A percentile compares a stretch with the other conserved stretches of the same genome.
Evolutionary conservation across 2,329 filamentous ascomycete genomes (phyloP).

Genomic region (Coniella vitis): DNA sequence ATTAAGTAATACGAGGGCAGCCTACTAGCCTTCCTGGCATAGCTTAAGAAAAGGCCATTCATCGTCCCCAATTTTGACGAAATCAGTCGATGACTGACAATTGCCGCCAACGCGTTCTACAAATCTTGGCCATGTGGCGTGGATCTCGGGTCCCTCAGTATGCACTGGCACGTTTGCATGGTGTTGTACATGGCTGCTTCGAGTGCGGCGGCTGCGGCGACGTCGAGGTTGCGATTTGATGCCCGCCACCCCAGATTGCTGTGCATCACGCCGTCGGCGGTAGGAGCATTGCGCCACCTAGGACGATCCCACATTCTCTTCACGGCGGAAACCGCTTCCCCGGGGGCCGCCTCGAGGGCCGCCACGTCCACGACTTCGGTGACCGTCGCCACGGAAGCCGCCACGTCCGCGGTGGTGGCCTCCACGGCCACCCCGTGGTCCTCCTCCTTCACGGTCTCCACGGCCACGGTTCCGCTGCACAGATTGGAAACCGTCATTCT

Average conservation of each 20-base stretch:
- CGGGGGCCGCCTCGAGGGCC: constrained; percentile 31
- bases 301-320: constrained; percentile 22
- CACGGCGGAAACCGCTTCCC: constrained; percentile 23
- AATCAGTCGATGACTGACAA: constrained; percentile 6
- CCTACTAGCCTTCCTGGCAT: constrained; percentile 13
- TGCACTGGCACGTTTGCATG: constrained; percentile 7
- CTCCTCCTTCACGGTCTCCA: constrained; percentile 45
- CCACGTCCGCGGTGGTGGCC: constrained; percentile 43
- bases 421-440: constrained; percentile 38
- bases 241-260: constrained; percentile 1
- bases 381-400: constrained; percentile 38
- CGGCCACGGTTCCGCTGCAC: constrained; percentile 57
- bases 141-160: constrained; percentile 1
- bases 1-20: constrained; percentile 2
- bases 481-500: constrained; percentile 65
- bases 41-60: constrained; percentile 13
- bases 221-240: background rate
- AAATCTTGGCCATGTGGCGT: constrained; percentile 2
- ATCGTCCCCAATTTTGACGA: constrained; percentile 8
- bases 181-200: constrained; percentile 7
- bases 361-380: constrained; percentile 26
- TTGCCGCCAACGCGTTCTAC: background rate
- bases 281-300: constrained; percentile 4
- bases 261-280: background rate
- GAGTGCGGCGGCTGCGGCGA: background rate